Conservation (phyloP, 169 alveolate genomes). For the Blepharisma undulans region DNA sequence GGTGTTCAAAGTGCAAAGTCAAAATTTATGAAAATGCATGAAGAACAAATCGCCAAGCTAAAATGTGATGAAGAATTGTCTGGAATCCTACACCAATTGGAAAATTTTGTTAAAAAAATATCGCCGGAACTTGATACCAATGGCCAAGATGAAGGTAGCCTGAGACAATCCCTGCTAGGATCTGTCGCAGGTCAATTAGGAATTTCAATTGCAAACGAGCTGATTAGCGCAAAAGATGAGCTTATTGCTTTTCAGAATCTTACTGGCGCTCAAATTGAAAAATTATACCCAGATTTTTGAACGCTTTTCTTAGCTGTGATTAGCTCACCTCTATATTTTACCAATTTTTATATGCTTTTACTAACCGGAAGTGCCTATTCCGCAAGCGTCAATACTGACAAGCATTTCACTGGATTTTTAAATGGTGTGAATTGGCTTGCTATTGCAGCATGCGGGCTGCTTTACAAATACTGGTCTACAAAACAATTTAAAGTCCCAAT, state of each 20-base stretch:
- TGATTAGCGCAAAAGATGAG: background rate
- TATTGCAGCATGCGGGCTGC: constrained; percentile 27
- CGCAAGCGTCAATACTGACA: background rate
- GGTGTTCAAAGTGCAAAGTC: background rate
- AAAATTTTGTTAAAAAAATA: background rate
- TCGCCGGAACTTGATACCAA: background rate
- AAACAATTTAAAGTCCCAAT: constrained; percentile 39
- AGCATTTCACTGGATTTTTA: constrained; percentile 45
- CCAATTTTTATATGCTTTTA: constrained; percentile 49
- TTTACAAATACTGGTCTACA: constrained; percentile 46
- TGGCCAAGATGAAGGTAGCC: background rate
- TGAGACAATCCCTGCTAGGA: background rate
- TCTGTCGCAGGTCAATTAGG: background rate
- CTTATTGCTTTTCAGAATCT: background rate
- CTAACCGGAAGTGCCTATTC: constrained; percentile 50
- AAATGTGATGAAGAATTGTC: background rate
- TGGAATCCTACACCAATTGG: background rate
- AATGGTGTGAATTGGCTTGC: constrained; percentile 51
- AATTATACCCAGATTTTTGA: constrained; percentile 8
- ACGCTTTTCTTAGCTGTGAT: background rate
- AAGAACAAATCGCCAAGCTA: background rate
- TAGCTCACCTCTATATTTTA: constrained; percentile 40
- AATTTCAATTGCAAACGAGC: background rate
- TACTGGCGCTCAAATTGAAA: background rate
- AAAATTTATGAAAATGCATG: background rate